Conservation (phyloP, 805 yeast species). For the Kodamaea kaohsiungensis region DNA sequence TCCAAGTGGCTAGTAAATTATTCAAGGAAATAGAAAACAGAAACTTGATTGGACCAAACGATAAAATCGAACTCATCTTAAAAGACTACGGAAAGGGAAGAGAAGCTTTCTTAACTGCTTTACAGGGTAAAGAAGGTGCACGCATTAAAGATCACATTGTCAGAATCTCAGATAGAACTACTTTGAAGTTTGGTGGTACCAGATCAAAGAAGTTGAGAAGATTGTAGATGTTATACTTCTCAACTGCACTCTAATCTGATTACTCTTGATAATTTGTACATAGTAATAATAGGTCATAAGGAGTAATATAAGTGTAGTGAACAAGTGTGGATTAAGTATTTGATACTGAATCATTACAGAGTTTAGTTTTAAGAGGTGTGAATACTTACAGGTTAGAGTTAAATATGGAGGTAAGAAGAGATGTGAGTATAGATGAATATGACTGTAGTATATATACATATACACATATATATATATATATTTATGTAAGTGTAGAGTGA, state of each 20-base stretch:
- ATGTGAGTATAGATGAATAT: no score
- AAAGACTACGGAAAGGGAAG: slow-evolving; percentile 89
- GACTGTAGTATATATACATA: no score
- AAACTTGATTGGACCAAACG: slow-evolving; percentile 49
- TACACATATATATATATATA: no score
- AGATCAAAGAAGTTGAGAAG: slow-evolving; percentile 83
- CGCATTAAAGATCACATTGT: slow-evolving; percentile 63
- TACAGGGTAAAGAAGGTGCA: slow-evolving; percentile 86
- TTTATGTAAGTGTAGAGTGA: no score
- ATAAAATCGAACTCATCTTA: slow-evolving; percentile 72
- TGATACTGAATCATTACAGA: no score
- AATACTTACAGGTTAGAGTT: no score
- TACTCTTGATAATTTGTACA: neutral
- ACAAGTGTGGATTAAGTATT: no score
- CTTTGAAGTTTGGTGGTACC: slow-evolving; percentile 89
- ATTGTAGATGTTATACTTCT: slow-evolving; percentile 9
- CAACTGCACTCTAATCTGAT: neutral
- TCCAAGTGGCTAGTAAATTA: slow-evolving; percentile 75
- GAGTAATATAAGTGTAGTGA: no score
- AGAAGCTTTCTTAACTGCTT: slow-evolving; percentile 79
- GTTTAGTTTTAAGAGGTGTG: no score
- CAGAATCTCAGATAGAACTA: slow-evolving; percentile 76
- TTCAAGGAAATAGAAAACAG: slow-evolving; percentile 71
- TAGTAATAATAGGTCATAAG: slow-evolving; percentile 1
- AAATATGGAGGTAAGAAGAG: no score